These are phyloP conservation scores for Lecanicillium sp. DNA, from an alignment of 2,329 filamentous ascomycete species.

Conservation along the genomic window DNA sequence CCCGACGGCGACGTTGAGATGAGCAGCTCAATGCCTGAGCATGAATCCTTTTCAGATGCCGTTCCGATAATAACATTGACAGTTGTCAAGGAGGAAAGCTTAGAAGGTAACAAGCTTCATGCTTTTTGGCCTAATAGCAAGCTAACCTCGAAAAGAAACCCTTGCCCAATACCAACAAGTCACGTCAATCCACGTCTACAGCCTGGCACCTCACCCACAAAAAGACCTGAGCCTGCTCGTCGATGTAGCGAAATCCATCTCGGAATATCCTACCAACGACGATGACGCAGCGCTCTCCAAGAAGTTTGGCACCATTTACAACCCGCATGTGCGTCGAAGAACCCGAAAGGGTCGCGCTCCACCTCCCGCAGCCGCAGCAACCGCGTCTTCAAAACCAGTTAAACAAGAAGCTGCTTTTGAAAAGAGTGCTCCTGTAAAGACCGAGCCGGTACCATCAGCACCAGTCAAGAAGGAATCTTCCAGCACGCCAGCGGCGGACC, in stretches of 20 bases:
- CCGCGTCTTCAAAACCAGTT: slow-evolving; percentile 10
- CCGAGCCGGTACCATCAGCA: slow-evolving; percentile 10
- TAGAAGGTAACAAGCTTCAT: slow-evolving; percentile 45
- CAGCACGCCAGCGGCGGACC: slow-evolving; percentile 12
- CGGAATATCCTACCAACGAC: slow-evolving; percentile 44
- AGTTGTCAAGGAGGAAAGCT: slow-evolving; percentile 62
- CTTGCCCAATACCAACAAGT: slow-evolving; percentile 65
- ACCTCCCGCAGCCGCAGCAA: slow-evolving; percentile 16
- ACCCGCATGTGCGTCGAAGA: slow-evolving; percentile 53
- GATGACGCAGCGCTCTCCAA: slow-evolving; percentile 51
- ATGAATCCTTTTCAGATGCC: slow-evolving; percentile 35
- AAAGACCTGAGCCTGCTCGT: slow-evolving; percentile 63
- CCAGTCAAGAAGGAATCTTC: slow-evolving; percentile 2
- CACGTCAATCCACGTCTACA: slow-evolving; percentile 79
- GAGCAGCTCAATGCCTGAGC: slow-evolving; percentile 54
- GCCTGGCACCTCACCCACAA: slow-evolving; percentile 61
- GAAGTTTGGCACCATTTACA: slow-evolving; percentile 67
- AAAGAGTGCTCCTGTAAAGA: slow-evolving; percentile 13
- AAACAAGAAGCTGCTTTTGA: slow-evolving; percentile 22
- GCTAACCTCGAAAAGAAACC: slow-evolving; percentile 17
- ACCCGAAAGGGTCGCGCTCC: slow-evolving; percentile 28
- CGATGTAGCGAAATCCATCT: slow-evolving; percentile 58
- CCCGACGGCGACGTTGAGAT: slow-evolving; percentile 62
- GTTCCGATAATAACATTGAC: slow-evolving; percentile 51
- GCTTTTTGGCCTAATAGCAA: background rate